These are phyloP conservation scores for Pharnaceum exiguum DNA, from an alignment of 148 eudicot genomes.

Conservation along the genomic window DNA sequence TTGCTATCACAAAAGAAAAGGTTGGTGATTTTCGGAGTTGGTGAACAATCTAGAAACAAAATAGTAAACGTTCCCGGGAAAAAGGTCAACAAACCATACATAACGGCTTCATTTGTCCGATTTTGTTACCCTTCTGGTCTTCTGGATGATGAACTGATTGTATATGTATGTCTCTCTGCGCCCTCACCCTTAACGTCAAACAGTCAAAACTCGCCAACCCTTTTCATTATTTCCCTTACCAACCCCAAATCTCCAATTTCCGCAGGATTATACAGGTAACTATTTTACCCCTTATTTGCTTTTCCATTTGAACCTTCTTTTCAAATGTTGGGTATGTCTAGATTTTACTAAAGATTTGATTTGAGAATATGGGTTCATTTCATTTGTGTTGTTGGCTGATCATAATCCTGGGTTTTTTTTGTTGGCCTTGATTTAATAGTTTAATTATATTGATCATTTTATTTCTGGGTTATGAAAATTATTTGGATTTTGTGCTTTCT, in stretches of 20 bases:
- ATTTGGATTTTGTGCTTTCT: no score
- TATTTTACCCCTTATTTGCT: neutral
- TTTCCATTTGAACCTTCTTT: no score
- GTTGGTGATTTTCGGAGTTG: no score
- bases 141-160: no score
- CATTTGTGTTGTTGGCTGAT: no score
- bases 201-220: neutral
- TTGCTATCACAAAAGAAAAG: no score
- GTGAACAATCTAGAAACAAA: no score
- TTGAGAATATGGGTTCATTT: neutral
- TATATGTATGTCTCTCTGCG: conserved; percentile 3
- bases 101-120: neutral
- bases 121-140: neutral
- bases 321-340: neutral
- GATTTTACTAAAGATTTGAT: conserved; percentile 8
- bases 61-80: neutral
- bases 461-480: no score
- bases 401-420: no score
- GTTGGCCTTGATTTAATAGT: no score
- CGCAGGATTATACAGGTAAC: conserved; percentile 8
- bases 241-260: neutral
- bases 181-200: neutral
- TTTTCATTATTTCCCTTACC: neutral
- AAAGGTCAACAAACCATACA: neutral
- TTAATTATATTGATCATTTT: no score